Percentiles rank a stretch among this genome's conserved stretches.
These are phyloP conservation scores for Fusarium armeniacum DNA, from an alignment of 2,329 filamentous ascomycete genomes.

Conservation along the genomic window DNA sequence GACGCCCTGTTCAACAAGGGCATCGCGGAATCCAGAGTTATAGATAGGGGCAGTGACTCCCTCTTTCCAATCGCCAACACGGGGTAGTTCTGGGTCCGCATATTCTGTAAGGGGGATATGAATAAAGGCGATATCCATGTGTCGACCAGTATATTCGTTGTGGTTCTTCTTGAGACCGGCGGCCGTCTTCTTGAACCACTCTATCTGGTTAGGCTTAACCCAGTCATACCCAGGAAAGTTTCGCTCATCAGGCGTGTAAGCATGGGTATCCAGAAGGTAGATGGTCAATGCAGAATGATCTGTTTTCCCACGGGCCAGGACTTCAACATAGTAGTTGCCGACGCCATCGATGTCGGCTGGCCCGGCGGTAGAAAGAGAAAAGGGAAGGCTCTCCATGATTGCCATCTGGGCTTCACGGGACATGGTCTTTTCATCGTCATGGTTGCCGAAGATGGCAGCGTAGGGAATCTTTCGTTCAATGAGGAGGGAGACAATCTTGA, in stretches of 20 bases:
- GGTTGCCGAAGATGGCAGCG: slow-evolving; percentile 95
- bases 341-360: slow-evolving; percentile 88
- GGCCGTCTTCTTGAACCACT: slow-evolving; percentile 90
- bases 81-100: slow-evolving; percentile 70
- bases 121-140: slow-evolving; percentile 97
- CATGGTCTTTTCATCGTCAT: slow-evolving; percentile 91
- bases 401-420: slow-evolving; percentile 85
- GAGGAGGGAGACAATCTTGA: slow-evolving; percentile 90
- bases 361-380: slow-evolving; percentile 87
- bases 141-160: slow-evolving; percentile 87
- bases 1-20: slow-evolving; percentile 86
- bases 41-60: slow-evolving; percentile 87
- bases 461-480: slow-evolving; percentile 92
- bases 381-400: slow-evolving; percentile 87
- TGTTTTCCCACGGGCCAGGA: slow-evolving; percentile 82
- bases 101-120: slow-evolving; percentile 98
- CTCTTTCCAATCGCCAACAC: slow-evolving; percentile 80
- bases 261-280: slow-evolving; percentile 95
- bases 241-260: slow-evolving; percentile 90
- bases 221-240: slow-evolving; percentile 96
- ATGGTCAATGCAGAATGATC: slow-evolving; percentile 92
- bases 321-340: slow-evolving; percentile 94
- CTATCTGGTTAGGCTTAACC: slow-evolving; percentile 93
- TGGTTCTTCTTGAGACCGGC: slow-evolving; percentile 81
- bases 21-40: slow-evolving; percentile 94